phyloP scores from a whole-genome alignment of 768 basidiomycete genomes.

The Auriscalpium vulgare region DNA sequence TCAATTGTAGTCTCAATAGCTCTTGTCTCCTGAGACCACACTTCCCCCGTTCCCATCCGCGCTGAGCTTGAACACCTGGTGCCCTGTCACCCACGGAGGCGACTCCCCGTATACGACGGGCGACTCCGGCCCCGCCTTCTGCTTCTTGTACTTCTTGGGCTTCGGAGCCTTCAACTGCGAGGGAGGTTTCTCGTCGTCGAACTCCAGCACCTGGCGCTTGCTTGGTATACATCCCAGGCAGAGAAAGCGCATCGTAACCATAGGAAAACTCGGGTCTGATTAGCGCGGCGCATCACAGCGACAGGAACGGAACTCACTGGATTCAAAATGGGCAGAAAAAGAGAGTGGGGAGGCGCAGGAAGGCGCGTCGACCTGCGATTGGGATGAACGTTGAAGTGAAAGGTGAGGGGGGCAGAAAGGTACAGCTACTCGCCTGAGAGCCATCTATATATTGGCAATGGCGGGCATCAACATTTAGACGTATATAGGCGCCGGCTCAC shows the following conservation, averaged over 20 bases:
- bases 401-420: too few relatives aligned
- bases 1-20: not conserved
- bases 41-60: not conserved
- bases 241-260: not conserved
- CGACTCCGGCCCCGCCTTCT: constrained; percentile 1
- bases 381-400: too few relatives aligned
- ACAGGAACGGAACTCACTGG: too few relatives aligned
- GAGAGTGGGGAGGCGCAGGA: too few relatives aligned
- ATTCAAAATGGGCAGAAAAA: too few relatives aligned
- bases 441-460: too few relatives aligned
- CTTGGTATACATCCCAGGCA: constrained; percentile 38
- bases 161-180: constrained; percentile 2
- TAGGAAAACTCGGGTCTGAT: too few relatives aligned
- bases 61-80: constrained; percentile 4
- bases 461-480: too few relatives aligned
- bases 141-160: constrained; percentile 2
- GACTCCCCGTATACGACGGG: constrained; percentile 5
- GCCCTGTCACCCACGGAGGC: constrained; percentile 11
- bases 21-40: constrained; percentile 9
- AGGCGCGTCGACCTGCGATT: too few relatives aligned
- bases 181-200: not conserved
- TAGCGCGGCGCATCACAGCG: too few relatives aligned
- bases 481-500: too few relatives aligned
- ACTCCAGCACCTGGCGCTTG: constrained; percentile 22
- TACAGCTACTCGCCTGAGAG: too few relatives aligned